Percentiles rank a stretch among this genome's conserved stretches.
phyloP scores from a whole-genome alignment of 2,329 filamentous ascomycete species.

The Bipolaris gigantea region DNA sequence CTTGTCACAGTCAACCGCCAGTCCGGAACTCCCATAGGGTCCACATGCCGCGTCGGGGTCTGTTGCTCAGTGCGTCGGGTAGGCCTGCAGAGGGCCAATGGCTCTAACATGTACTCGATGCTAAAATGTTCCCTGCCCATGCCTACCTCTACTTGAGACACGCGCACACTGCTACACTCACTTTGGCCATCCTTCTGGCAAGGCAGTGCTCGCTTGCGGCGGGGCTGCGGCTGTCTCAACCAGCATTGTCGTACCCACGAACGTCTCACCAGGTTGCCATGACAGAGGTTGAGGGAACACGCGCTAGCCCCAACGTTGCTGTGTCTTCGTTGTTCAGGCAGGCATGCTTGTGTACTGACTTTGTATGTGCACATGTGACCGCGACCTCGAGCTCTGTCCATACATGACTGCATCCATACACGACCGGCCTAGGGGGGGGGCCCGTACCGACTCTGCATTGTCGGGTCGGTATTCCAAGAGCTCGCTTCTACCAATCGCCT shows the following conservation, averaged over 20 bases:
- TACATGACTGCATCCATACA: background rate
- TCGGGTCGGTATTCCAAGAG: background rate
- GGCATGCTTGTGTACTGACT: background rate
- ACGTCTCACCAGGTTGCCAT: background rate
- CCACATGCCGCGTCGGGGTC: slow-evolving; percentile 5
- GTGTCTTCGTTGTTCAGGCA: background rate
- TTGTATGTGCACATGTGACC: too few relatives aligned
- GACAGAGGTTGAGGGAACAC: background rate
- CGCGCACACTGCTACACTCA: background rate
- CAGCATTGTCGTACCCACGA: background rate
- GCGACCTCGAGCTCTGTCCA: background rate
- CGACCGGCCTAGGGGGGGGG: background rate
- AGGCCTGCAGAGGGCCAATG: background rate
- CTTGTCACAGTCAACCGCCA: background rate
- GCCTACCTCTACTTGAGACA: background rate
- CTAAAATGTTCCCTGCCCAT: background rate
- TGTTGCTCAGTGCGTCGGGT: background rate
- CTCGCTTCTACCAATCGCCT: background rate
- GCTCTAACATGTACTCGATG: background rate
- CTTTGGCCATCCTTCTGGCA: background rate
- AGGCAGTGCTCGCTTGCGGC: background rate
- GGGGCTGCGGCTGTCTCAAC: background rate
- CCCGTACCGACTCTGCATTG: background rate
- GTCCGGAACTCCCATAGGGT: slow-evolving; percentile 1
- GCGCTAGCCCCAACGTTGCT: background rate